Percentiles rank a stretch among this genome's conserved stretches.
Evolutionary conservation across 1,139 yeast genomes (phyloP).

Genomic region (Geotrichum restrictum): DNA sequence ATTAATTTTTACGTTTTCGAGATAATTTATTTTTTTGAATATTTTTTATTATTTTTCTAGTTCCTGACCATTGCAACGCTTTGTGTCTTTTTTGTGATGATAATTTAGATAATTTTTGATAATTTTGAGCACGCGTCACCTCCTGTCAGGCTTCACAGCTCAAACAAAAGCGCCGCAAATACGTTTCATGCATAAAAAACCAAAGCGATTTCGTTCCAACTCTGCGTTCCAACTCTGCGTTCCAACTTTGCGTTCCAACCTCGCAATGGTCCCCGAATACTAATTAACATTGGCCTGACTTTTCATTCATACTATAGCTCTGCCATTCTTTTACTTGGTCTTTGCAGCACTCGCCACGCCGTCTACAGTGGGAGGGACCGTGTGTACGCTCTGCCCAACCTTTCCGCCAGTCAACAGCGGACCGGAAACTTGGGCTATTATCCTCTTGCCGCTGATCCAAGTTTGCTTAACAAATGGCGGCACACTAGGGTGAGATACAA

Average conservation of each 20-base stretch:
- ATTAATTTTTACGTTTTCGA: background rate
- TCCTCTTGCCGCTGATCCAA: conserved; percentile 59
- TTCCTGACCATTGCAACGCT: background rate
- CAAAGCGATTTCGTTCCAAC: too few species aligned
- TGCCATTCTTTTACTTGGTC: background rate
- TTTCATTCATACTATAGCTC: too few species aligned
- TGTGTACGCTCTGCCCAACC: background rate
- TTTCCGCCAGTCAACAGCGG: conserved; percentile 5
- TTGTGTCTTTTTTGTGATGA: background rate
- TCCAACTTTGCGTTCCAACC: too few species aligned
- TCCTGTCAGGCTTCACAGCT: too few species aligned
- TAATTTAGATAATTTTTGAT: too few species aligned
- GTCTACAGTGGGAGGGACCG: background rate
- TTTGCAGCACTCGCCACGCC: too few species aligned
- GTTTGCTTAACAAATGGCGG: conserved; percentile 55
- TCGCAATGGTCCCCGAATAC: too few species aligned
- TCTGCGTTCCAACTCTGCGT: too few species aligned
- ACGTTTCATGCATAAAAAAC: too few species aligned
- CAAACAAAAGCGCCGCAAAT: too few species aligned
- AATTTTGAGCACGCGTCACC: too few species aligned
- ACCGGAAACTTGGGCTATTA: conserved; percentile 41
- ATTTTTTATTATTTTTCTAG: background rate
- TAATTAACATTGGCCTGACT: too few species aligned
- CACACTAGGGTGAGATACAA: conserved; percentile 52
- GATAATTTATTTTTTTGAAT: background rate